phyloP scores from a whole-genome alignment of 768 basidiomycete genomes.

The Cystofilobasidium macerans region DNA sequence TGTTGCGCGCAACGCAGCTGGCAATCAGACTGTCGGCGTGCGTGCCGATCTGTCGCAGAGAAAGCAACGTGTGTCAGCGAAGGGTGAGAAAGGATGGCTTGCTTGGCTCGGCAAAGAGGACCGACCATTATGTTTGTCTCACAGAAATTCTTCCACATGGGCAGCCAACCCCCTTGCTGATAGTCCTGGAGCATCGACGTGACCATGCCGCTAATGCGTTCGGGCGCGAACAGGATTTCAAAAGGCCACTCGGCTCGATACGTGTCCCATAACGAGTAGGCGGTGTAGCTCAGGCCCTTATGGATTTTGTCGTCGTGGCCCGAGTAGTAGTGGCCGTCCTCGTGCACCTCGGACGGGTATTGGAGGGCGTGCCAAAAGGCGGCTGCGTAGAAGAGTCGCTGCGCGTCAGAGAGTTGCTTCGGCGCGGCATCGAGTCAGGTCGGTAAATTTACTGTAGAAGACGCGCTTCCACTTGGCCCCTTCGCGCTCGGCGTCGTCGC shows the following conservation, averaged over 20 bases:
- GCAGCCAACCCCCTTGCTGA: conserved; percentile 63
- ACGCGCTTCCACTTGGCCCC: conserved; percentile 32
- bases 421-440: conserved; percentile 48
- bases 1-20: conserved; percentile 57
- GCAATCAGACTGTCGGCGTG: conserved; percentile 70
- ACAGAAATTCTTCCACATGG: conserved; percentile 83
- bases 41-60: conserved; percentile 46
- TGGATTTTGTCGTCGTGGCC: conserved; percentile 52
- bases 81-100: background rate
- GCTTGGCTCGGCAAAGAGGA: background rate
- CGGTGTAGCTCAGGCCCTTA: conserved; percentile 59
- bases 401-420: background rate
- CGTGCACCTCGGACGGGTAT: conserved; percentile 68
- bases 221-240: conserved; percentile 64
- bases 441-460: conserved; percentile 54
- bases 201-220: conserved; percentile 64
- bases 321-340: conserved; percentile 59
- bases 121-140: conserved; percentile 39
- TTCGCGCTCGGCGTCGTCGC: conserved; percentile 27
- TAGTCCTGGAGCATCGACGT: conserved; percentile 72
- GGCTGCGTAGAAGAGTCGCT: background rate
- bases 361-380: conserved; percentile 34
- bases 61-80: too few species aligned
- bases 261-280: conserved; percentile 56
- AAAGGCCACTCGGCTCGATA: conserved; percentile 70